Evolutionary conservation across 208 protist genomes (phyloP).

Genomic region (Wallacemonas collosoma): DNA sequence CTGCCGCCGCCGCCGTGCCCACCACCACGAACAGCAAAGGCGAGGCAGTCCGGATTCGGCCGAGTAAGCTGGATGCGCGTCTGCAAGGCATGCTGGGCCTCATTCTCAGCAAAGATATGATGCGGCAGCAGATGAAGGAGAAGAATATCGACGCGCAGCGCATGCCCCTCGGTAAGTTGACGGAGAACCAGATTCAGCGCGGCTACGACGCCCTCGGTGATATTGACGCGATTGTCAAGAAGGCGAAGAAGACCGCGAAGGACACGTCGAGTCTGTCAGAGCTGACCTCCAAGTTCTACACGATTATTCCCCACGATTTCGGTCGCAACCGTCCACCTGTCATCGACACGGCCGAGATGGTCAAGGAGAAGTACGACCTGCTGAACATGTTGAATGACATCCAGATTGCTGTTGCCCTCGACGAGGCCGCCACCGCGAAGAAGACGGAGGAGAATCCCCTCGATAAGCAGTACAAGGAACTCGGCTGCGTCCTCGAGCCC

Average conservation of each 20-base stretch:
- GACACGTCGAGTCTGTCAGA: constrained; percentile 3
- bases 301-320: constrained; percentile 45
- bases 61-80: constrained; percentile 8
- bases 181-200: constrained; percentile 30
- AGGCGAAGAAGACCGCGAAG: constrained; percentile 7
- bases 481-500: constrained; percentile 20
- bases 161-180: constrained; percentile 28
- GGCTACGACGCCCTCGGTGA: constrained; percentile 35
- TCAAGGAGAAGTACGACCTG: constrained; percentile 43
- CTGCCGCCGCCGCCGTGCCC: constrained; percentile 2
- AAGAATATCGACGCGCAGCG: constrained; percentile 25
- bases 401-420: constrained; percentile 27
- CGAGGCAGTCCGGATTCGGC: constrained; percentile 7
- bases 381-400: constrained; percentile 40
- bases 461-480: constrained; percentile 27
- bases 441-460: constrained; percentile 26
- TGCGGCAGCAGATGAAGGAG: constrained; percentile 28
- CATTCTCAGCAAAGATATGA: constrained; percentile 28
- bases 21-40: constrained; percentile 1
- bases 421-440: constrained; percentile 18
- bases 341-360: constrained; percentile 24
- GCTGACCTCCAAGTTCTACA: constrained; percentile 50
- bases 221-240: constrained; percentile 12
- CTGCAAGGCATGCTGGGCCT: constrained; percentile 21
- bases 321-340: constrained; percentile 31